Evolutionary conservation across 805 yeast species (phyloP), one percentile per base, ranked within the genome.

Genomic region (Kuraishia borneana): DNA sequence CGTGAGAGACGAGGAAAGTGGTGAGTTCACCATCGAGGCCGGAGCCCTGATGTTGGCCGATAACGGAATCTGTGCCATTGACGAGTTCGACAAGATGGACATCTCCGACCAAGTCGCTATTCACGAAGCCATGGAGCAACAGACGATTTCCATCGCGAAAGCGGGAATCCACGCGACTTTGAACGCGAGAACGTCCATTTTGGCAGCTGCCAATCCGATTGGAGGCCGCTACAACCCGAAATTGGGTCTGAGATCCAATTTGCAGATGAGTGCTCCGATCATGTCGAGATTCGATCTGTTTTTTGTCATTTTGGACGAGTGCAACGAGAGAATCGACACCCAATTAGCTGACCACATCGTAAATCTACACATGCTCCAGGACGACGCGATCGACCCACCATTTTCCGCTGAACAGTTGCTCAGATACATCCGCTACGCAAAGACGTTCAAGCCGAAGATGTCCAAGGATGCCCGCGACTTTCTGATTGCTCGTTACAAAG

Each of bases 51-150:
- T 92, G 96, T 67, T 92, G 43, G 97, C 98, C 1, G 98, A 92
- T 60, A 92, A 89, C 52, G 98, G 98, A 41, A 83, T 92, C 40
- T 92, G 98, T 69, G 94, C 96, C 48, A 92, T 92, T 56, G 98
- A 92, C 56, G 98, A 92, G 62, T 92, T 92, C 48, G 98, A 92
- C 54, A 92, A 92, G 63, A 92, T 92, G 98, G 96, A 89, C 56
- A 58, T 88, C 29, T 60, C 77, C 2, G 97, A 92, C 59, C 97
- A 92, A 60, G 97, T 92, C 36, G 97, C 97, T 3, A 89, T 92
- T 62, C 98, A 92, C 61, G 98, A 92, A 63, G 98, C 97, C 18
- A 92, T 92, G 98, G 98, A 92, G 68, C 98, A 92, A 61, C 98
- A 92, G 58, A 92, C 98, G 0, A 92, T 92, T 44, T 88, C 96